phyloP scores from a whole-genome alignment of 2,329 filamentous ascomycete genomes.

The Fusarium pseudograminearum region DNA sequence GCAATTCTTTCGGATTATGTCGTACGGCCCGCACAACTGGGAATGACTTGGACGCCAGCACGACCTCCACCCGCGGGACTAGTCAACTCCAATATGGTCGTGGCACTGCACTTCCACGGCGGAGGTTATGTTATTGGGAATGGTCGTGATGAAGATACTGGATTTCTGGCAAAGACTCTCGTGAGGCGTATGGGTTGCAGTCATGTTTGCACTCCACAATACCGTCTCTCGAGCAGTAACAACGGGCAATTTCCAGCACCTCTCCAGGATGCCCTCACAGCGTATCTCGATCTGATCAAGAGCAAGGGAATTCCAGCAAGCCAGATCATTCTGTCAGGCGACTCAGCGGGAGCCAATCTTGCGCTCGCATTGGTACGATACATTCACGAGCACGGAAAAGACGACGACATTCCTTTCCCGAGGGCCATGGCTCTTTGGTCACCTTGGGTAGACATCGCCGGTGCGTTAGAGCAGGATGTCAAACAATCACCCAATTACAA shows the following conservation, averaged over 20 bases:
- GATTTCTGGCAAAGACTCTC: slow-evolving; percentile 25
- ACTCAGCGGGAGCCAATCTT: slow-evolving; percentile 39
- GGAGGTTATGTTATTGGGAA: slow-evolving; percentile 40
- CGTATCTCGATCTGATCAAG: slow-evolving; percentile 26
- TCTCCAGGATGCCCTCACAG: slow-evolving; percentile 39
- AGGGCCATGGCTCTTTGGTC: slow-evolving; percentile 39
- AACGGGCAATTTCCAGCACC: slow-evolving; percentile 38
- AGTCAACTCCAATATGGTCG: slow-evolving; percentile 15
- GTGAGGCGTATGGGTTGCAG: slow-evolving; percentile 37
- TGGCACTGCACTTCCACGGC: slow-evolving; percentile 39
- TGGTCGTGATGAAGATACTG: slow-evolving; percentile 40
- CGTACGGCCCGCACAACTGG: slow-evolving; percentile 22
- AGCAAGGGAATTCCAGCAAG: slow-evolving; percentile 24
- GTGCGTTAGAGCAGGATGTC: slow-evolving; percentile 33
- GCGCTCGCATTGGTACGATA: slow-evolving; percentile 36
- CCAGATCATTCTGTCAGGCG: slow-evolving; percentile 36
- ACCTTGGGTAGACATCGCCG: slow-evolving; percentile 38
- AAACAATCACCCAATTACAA: slow-evolving; percentile 38
- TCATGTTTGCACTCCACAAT: slow-evolving; percentile 42
- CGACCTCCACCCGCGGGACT: slow-evolving; percentile 27
- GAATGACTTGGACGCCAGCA: slow-evolving; percentile 42
- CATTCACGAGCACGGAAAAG: slow-evolving; percentile 31
- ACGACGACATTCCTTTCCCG: slow-evolving; percentile 29
- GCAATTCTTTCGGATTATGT: slow-evolving; percentile 15
- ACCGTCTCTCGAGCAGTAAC: slow-evolving; percentile 35